Percentiles rank a stretch among this genome's conserved stretches.
phyloP scores from a whole-genome alignment of 805 yeast genomes.

The Cyberlindnera sargentensis region DNA sequence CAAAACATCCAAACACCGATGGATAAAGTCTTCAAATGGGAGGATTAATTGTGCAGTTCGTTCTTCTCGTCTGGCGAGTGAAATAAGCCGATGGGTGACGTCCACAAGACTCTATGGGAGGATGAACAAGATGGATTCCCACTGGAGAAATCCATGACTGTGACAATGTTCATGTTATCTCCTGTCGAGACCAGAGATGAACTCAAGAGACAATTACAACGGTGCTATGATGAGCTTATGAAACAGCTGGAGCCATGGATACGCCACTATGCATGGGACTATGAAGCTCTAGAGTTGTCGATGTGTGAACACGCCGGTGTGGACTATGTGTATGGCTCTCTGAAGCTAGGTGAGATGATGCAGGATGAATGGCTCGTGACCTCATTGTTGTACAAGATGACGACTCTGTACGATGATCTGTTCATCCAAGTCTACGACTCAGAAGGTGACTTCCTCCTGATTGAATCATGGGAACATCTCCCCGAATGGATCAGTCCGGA shows the following conservation, averaged over 20 bases:
- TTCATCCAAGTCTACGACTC: conserved; percentile 42
- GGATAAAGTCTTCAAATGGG: too few species aligned
- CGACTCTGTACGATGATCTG: conserved; percentile 28
- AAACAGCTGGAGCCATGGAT: conserved; percentile 30
- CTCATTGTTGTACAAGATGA: conserved; percentile 32
- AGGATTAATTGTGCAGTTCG: too few species aligned
- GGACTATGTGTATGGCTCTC: conserved; percentile 27
- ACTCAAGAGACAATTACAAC: conserved; percentile 7
- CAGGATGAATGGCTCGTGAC: conserved; percentile 41
- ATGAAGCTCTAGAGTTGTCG: conserved; percentile 13
- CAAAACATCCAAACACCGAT: too few species aligned
- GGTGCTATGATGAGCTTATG: conserved; percentile 17
- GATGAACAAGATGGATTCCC: not conserved
- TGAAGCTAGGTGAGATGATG: conserved; percentile 36
- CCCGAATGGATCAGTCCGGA: conserved; percentile 44
- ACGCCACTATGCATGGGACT: conserved; percentile 36
- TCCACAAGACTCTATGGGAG: not conserved
- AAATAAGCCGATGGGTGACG: too few species aligned
- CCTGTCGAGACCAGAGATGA: conserved; percentile 24
- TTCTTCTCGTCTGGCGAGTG: too few species aligned
- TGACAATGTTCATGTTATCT: not conserved
- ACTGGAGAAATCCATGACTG: not conserved
- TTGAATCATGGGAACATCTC: conserved; percentile 39
- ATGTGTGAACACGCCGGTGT: conserved; percentile 1
- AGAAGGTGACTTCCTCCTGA: conserved; percentile 50